Conservation (phyloP, 1,284 basidiomycete species). For the Exobasidium cylindrosporum region DNA sequence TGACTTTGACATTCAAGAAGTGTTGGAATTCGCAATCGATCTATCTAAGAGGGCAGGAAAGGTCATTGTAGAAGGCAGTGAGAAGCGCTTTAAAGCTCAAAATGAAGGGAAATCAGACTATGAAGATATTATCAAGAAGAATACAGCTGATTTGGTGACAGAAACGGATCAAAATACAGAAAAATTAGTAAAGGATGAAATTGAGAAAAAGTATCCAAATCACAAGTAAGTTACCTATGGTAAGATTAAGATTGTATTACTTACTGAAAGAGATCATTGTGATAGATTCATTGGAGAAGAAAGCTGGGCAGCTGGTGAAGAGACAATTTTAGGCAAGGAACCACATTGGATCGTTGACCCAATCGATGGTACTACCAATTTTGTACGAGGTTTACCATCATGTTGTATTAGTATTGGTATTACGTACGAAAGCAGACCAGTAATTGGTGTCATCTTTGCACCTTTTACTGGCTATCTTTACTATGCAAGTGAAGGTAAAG, state of each 20-base stretch:
- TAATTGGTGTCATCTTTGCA: conserved; percentile 68
- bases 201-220: conserved; percentile 68
- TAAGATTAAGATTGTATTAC: conserved; percentile 59
- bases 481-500: conserved; percentile 73
- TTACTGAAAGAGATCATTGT: no score
- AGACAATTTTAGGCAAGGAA: conserved; percentile 71
- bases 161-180: conserved; percentile 93
- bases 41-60: conserved; percentile 64
- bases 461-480: conserved; percentile 80
- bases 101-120: conserved; percentile 12
- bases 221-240: no score
- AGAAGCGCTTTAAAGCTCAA: conserved; percentile 50
- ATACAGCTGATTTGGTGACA: conserved; percentile 69
- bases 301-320: conserved; percentile 73
- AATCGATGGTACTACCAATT: not conserved
- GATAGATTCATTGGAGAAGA: conserved; percentile 84
- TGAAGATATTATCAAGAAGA: conserved; percentile 39
- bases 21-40: conserved; percentile 68
- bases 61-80: conserved; percentile 58
- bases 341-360: conserved; percentile 69
- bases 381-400: conserved; percentile 70
- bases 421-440: conserved; percentile 73
- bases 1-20: conserved; percentile 26
- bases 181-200: conserved; percentile 72
- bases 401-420: conserved; percentile 88